phyloP scores from a whole-genome alignment of 2,329 filamentous ascomycete species.

The Neodidymelliopsis sp. region DNA sequence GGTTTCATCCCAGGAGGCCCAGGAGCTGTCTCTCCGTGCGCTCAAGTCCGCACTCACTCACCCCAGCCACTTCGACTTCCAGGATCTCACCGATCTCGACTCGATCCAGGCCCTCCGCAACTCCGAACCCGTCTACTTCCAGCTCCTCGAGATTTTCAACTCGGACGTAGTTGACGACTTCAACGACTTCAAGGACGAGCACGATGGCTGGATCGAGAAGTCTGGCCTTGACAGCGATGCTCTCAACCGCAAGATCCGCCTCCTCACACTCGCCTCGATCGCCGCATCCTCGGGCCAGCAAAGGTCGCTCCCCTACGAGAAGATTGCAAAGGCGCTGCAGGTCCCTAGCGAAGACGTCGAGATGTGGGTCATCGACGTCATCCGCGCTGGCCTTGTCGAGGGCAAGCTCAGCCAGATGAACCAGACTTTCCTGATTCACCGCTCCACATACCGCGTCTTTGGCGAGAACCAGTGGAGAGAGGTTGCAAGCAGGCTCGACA shows the following conservation, averaged over 20 bases:
- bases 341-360: conserved; percentile 86
- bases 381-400: conserved; percentile 93
- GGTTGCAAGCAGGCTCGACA: conserved; percentile 86
- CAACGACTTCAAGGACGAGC: conserved; percentile 92
- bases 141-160: conserved; percentile 94
- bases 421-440: conserved; percentile 92
- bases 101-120: conserved; percentile 86
- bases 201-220: conserved; percentile 83
- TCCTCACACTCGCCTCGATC: conserved; percentile 89
- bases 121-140: conserved; percentile 83
- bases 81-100: conserved; percentile 73
- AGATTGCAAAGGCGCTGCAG: conserved; percentile 84
- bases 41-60: conserved; percentile 72
- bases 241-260: conserved; percentile 93
- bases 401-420: conserved; percentile 94
- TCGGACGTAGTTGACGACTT: conserved; percentile 95
- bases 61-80: conserved; percentile 74
- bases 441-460: conserved; percentile 95
- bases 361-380: conserved; percentile 98
- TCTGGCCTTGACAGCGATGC: conserved; percentile 73
- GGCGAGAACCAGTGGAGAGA: conserved; percentile 98
- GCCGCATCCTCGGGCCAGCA: conserved; percentile 78
- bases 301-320: conserved; percentile 86
- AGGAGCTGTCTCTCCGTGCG: conserved; percentile 67
- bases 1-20: conserved; percentile 62